A percentile compares a stretch with the other conserved stretches of the same genome.
phyloP scores from a whole-genome alignment of 2,329 filamentous ascomycete species.

The Fusarium dlaminii region DNA sequence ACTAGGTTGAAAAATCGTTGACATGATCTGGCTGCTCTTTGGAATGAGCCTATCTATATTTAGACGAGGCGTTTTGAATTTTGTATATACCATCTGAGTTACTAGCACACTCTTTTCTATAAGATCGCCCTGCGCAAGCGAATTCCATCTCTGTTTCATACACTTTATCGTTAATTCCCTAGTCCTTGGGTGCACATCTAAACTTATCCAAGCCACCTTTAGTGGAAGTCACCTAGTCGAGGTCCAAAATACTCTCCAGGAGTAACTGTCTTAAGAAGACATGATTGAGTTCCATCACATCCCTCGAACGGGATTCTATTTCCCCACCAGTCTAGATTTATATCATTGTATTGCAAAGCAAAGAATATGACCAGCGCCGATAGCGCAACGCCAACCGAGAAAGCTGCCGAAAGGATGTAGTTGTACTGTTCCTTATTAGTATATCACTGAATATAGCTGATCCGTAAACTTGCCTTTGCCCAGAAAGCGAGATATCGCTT shows the following conservation, averaged over 20 bases:
- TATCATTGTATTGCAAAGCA: conserved; percentile 52
- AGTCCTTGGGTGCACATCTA: not conserved
- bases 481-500: conserved; percentile 57
- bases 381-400: conserved; percentile 57
- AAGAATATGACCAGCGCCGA: conserved; percentile 60
- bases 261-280: conserved; percentile 35
- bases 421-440: conserved; percentile 50
- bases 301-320: conserved; percentile 45
- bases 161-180: not conserved
- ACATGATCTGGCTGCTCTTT: too few species aligned
- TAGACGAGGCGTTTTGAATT: conserved; percentile 1
- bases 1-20: too few species aligned
- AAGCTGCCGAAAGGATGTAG: conserved; percentile 58
- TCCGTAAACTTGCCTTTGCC: conserved; percentile 50
- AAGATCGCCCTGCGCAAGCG: too few species aligned
- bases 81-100: conserved; percentile 8
- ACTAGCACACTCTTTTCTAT: not conserved
- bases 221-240: conserved; percentile 22
- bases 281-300: conserved; percentile 40
- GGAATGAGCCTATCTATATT: too few species aligned
- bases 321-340: conserved; percentile 57
- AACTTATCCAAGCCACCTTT: not conserved
- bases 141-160: not conserved
- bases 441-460: not conserved
- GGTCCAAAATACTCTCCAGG: conserved; percentile 48